These are phyloP conservation scores for Gossypium lobatum DNA, from an alignment of 441 rosid species.

Conservation along the genomic window DNA sequence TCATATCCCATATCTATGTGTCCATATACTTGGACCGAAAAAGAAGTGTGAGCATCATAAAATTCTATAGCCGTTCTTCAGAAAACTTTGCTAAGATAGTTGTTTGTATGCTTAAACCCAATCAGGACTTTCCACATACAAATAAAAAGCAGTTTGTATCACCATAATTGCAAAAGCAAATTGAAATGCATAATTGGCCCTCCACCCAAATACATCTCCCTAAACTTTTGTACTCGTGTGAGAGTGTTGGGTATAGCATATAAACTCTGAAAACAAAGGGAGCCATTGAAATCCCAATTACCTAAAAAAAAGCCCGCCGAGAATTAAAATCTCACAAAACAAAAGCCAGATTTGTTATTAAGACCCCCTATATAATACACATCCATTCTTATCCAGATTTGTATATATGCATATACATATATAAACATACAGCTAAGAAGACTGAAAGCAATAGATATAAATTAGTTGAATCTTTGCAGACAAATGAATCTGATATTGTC, in stretches of 20 bases:
- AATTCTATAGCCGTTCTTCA: not conserved
- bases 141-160: not conserved
- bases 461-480: constrained; percentile 3
- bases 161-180: not conserved
- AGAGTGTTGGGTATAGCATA: not conserved
- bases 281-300: not conserved
- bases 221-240: not conserved
- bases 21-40: not conserved
- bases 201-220: not conserved
- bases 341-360: not conserved
- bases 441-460: not conserved
- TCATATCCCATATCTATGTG: not conserved
- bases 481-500: not conserved
- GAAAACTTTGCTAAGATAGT: not conserved
- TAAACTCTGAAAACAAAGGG: not conserved
- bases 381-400: not conserved
- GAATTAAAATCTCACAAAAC: not conserved
- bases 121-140: not conserved
- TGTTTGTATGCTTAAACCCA: not conserved
- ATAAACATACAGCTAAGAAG: not conserved
- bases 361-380: not conserved
- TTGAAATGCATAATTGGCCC: not conserved
- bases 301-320: not conserved
- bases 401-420: not conserved
- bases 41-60: no score